Evolutionary conservation across 202 grass and related monocot species (phyloP), one percentile per base, ranked within the genome.

Genomic region (Schoenoplectus triqueter): DNA sequence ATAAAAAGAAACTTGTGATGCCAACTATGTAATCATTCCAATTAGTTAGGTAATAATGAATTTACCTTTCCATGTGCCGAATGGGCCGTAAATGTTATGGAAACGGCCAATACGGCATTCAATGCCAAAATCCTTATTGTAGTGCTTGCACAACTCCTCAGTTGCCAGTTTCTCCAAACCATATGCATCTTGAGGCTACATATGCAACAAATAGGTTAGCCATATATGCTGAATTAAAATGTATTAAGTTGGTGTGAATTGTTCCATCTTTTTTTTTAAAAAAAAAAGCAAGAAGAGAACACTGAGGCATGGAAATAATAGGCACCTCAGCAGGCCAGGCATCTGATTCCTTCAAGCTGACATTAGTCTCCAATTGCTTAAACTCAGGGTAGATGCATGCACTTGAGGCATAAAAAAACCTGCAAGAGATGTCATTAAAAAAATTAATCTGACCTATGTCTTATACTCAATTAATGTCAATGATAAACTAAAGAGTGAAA

Each of bases 91-190:
- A 46, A 98, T 98, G 78, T 98, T 98, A 65, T 98, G 95, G 86
- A 98, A 98, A 51, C 93, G 91, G 5, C 95, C 95, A 69, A 98
- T 15, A 1, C 95, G 87, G 64, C 95, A 98, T 68, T 95, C 95
- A 48, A 98, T 98, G 77, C 81, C 88, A 55, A 98, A 98, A 86
- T 98, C 95, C 83, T 95, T 98, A 64, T 89, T 98, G 89, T 98
- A 98, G 57, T 98, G 95, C 87, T 98, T 98, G 95, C 95, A 98
- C 50, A 98, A 82, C 80, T 98, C 95, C 87, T 98, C 95, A 1
- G 91, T 93, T 49, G 92, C 92, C 77, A 98, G 90, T 87, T 98
- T 98, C 88, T 98, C 95, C 85, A 98, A 88, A 82, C 95, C 95
- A 87, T 98, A 98, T 14, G 95, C 95, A 52, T 98, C 95, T 95